A percentile compares a stretch with the other conserved stretches of the same genome.
Conservation (phyloP, 75 land plant genomes). For the Picea glauca region DNA sequence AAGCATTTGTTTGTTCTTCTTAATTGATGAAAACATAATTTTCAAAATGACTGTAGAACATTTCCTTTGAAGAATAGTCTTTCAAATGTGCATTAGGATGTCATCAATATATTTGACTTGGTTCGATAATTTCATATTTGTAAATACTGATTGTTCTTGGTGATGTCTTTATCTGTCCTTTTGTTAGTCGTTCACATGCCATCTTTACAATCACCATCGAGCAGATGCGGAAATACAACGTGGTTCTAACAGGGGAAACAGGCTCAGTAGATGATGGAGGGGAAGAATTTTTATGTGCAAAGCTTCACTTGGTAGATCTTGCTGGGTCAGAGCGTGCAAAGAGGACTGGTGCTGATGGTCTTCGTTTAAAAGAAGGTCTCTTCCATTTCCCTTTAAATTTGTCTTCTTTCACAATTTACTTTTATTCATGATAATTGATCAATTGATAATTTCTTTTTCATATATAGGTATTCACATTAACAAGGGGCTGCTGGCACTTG, state of each 20-base stretch:
- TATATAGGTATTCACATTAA: constrained; percentile 94
- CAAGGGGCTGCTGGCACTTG: constrained; percentile 95
- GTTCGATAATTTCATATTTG: neutral
- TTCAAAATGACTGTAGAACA: neutral
- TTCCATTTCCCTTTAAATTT: neutral
- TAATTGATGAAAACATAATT: neutral
- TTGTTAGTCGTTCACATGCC: constrained; percentile 95
- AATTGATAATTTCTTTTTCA: neutral
- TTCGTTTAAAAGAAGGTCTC: constrained; percentile 97
- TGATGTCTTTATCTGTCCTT: constrained; percentile 5
- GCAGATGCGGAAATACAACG: constrained; percentile 79
- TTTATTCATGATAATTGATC: constrained; percentile 1
- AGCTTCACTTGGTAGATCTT: constrained; percentile 97
- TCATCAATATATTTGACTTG: neutral
- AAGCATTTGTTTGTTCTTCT: too few relatives aligned
- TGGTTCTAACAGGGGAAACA: constrained; percentile 24
- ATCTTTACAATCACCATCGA: constrained; percentile 98
- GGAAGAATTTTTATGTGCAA: constrained; percentile 97
- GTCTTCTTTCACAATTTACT: constrained; percentile 3
- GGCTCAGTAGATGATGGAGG: constrained; percentile 38
- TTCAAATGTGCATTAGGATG: neutral
- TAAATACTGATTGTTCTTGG: neutral
- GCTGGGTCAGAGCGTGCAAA: constrained; percentile 99
- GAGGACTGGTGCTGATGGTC: constrained; percentile 95
- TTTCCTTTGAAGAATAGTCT: neutral